Conservation (phyloP, 2,329 filamentous ascomycete genomes). For the Ceratocystis destructans region DNA sequence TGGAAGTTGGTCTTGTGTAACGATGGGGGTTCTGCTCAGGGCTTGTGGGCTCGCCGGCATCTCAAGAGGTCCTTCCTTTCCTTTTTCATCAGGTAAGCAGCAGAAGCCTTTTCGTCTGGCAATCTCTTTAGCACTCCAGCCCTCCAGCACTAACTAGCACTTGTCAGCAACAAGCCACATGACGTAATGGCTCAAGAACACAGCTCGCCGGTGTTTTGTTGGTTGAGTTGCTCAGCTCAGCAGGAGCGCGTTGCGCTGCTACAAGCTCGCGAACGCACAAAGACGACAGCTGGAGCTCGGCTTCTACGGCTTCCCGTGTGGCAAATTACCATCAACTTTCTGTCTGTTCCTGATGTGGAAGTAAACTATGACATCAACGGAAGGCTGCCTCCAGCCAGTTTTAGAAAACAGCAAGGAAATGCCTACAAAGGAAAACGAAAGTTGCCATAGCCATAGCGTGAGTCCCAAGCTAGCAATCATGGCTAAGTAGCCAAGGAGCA, state of each 20-base stretch:
- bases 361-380: conserved; percentile 2
- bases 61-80: background rate
- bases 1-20: background rate
- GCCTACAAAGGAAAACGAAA: background rate
- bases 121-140: background rate
- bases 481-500: background rate
- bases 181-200: background rate
- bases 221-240: too few species aligned
- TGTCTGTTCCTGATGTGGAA: background rate
- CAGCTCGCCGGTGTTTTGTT: background rate
- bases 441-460: background rate
- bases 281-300: background rate
- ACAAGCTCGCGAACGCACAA: too few species aligned
- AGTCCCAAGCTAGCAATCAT: background rate
- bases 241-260: too few species aligned
- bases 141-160: background rate
- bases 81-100: background rate
- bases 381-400: background rate
- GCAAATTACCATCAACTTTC: background rate
- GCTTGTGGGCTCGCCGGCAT: background rate
- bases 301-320: background rate
- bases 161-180: background rate
- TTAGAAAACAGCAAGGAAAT: background rate
- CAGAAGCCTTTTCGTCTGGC: background rate
- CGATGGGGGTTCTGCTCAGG: background rate